phyloP scores from a whole-genome alignment of 257 asterid genomes.

The Gentiana dahurica region DNA sequence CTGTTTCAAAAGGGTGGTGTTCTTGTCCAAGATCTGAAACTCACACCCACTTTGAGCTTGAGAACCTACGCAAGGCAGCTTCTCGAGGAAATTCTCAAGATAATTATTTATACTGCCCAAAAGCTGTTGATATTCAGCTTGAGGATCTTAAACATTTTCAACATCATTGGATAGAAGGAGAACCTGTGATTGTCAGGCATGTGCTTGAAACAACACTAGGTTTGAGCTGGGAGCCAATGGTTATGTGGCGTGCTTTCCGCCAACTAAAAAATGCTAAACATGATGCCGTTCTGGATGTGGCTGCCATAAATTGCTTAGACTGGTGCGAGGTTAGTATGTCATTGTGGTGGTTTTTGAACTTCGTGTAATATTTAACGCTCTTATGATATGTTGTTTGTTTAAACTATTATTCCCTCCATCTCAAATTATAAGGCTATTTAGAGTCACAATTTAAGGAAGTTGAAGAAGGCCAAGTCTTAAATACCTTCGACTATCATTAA shows the following conservation, averaged over 20 bases:
- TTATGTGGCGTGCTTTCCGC: conserved; percentile 96
- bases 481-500: no score
- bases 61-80: conserved; percentile 43
- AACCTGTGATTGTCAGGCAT: conserved; percentile 75
- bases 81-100: conserved; percentile 44
- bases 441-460: no score
- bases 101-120: conserved; percentile 59
- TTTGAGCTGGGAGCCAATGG: conserved; percentile 99
- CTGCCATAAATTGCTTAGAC: conserved; percentile 69
- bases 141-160: conserved; percentile 65
- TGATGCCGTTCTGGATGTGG: conserved; percentile 36
- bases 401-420: no score
- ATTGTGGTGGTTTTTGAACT: no score
- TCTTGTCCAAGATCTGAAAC: conserved; percentile 21
- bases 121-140: conserved; percentile 37
- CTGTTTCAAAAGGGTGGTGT: conserved; percentile 15
- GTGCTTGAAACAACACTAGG: conserved; percentile 66
- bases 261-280: conserved; percentile 37
- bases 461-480: no score
- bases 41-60: conserved; percentile 4
- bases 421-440: no score
- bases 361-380: no score
- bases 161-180: conserved; percentile 73
- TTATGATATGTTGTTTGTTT: no score
- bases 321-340: conserved; percentile 66